Evolutionary conservation across 257 asterid species (phyloP).

Genomic region (Hygrophila difformis): DNA sequence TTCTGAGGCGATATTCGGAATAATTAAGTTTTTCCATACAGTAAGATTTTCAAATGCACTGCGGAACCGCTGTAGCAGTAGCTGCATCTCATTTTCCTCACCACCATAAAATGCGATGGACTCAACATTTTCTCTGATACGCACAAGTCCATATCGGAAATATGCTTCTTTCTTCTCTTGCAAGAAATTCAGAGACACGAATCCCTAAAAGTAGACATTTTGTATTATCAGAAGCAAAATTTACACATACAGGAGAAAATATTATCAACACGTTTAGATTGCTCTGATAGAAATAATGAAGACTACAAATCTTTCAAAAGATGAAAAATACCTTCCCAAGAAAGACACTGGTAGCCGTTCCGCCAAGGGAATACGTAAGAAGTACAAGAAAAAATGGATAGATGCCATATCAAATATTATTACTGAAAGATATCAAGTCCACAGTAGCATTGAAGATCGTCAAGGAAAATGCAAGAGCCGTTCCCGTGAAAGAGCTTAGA

Average conservation of each 20-base stretch:
- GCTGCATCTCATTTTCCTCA: constrained; percentile 81
- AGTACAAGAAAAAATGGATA: constrained; percentile 83
- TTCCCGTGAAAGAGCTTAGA: constrained; percentile 83
- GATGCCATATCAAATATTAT: constrained; percentile 73
- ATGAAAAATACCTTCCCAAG: constrained; percentile 66
- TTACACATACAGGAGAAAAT: not conserved
- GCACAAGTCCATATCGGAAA: constrained; percentile 72
- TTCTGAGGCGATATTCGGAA: no score
- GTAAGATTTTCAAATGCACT: constrained; percentile 84
- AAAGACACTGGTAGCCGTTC: constrained; percentile 78
- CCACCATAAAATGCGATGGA: constrained; percentile 96
- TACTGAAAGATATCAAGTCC: constrained; percentile 92
- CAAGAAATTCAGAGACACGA: constrained; percentile 72
- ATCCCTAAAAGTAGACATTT: constrained; percentile 33
- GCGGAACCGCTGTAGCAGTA: constrained; percentile 63
- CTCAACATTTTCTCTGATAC: constrained; percentile 91
- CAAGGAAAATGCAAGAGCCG: constrained; percentile 80
- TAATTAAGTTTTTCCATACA: constrained; percentile 32
- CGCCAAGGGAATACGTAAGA: constrained; percentile 73
- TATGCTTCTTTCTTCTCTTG: constrained; percentile 88
- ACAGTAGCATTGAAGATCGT: constrained; percentile 73
- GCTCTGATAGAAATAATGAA: not conserved
- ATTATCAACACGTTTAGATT: not conserved
- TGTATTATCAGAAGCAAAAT: constrained; percentile 11
- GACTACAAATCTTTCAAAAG: not conserved